These are phyloP conservation scores for Colletotrichum musicola DNA, from an alignment of 2,329 filamentous ascomycete species.

Conservation along the genomic window DNA sequence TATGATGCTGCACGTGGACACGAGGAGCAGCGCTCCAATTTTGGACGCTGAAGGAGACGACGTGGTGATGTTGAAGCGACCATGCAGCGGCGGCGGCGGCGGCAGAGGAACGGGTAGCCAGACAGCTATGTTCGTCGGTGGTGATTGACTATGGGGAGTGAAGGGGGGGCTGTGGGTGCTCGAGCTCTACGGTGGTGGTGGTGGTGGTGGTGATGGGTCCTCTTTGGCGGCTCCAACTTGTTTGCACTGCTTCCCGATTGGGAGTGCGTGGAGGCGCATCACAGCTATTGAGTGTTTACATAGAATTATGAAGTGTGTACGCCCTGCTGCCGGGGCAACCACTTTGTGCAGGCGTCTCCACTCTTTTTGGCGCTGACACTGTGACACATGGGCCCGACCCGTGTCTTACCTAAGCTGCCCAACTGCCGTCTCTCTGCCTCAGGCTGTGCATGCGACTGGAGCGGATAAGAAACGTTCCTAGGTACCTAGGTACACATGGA, in stretches of 20 bases:
- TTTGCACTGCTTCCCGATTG: conserved; percentile 39
- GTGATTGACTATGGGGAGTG: conserved; percentile 36
- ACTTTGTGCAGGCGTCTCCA: background rate
- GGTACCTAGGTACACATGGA: no score
- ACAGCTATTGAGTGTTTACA: conserved; percentile 27
- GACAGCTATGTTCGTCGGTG: conserved; percentile 18
- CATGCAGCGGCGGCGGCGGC: conserved; percentile 8
- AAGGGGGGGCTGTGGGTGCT: conserved; percentile 28
- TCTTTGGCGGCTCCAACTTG: conserved; percentile 9
- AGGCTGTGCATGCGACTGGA: background rate
- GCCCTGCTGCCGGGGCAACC: conserved; percentile 31
- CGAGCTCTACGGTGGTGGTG: conserved; percentile 11
- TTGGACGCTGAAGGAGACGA: conserved; percentile 45
- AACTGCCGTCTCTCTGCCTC: background rate
- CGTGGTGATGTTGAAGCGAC: conserved; percentile 42
- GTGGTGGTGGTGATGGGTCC: background rate
- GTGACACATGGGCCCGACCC: no score
- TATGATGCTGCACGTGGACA: conserved; percentile 47
- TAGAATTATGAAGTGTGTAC: conserved; percentile 29
- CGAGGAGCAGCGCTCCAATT: conserved; percentile 54
- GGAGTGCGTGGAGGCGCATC: conserved; percentile 27
- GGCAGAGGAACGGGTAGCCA: conserved; percentile 6
- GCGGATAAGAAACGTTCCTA: no score
- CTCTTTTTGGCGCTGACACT: no score
- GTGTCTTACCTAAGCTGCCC: background rate